Evolutionary conservation across 169 alveolate genomes (phyloP), one percentile per base, ranked within the genome.

Genomic region (Theileria orientalis): DNA sequence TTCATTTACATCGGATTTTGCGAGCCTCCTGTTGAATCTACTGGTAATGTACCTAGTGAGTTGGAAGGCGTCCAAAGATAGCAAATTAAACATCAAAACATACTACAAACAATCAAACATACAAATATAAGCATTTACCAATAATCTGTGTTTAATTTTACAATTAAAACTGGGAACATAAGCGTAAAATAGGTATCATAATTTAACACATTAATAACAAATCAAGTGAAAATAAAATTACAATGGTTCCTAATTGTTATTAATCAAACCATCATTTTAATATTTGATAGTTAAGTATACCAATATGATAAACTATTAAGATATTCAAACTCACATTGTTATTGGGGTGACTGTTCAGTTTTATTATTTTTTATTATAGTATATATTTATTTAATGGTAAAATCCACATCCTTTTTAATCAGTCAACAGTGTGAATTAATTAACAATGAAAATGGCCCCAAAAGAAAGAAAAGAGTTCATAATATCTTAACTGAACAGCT

Each of bases 401-500:
- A 69, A 19, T 79, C 87, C 14, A 69, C 87, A 11, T 51, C 46
- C 23, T 49, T 52, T 21, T 70, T 79, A 16, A 79, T 79, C 46
- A 69, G 75, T 2, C 77, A 79, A 51, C 87, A 79, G 41, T 79
- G 83, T 41, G 40, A 66, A 46, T 21, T 72, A 19, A 60, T 79
- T 30, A 64, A 79, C 52, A 59, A 70, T 49, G 66, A 27, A 25
- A 54, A 29, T n/a, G 37, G 82, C 21, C 33, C 61, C 27, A 52
- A 21, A 3, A 23, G n/a, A 35, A 79, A 21, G 61, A 37, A 67
- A 19, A 47, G 40, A 30, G 37, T 79, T 23, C 70, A 64, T 59
- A 64, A 71, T 62, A 79, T 79, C 16, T 59, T 79, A 13, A 41
- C 82, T 23, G 77, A 79, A 29, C 87, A 79, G 30, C 49, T 77